Evolutionary conservation across 164 flowering plant genomes (phyloP).

Genomic region (Malania oleifera): DNA sequence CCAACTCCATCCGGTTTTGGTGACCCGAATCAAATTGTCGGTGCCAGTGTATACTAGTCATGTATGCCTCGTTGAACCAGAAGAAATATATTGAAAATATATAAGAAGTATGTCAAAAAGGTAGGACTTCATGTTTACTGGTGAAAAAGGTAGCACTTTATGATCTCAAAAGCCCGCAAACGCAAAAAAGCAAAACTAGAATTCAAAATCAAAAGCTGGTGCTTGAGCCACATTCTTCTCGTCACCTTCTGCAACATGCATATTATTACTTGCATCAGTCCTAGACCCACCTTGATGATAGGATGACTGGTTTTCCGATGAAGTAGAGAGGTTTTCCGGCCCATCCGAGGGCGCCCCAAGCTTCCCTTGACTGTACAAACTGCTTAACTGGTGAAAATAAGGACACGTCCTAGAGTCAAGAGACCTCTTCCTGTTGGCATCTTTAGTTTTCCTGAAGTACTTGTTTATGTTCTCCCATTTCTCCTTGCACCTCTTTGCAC

Average conservation of each 20-base stretch:
- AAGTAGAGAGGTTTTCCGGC: constrained; percentile 10
- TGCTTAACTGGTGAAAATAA: constrained; percentile 64
- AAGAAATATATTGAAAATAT: not conserved
- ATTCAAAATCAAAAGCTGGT: constrained; percentile 30
- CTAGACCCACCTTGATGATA: constrained; percentile 6
- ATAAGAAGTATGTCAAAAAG: not conserved
- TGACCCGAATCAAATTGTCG: constrained; percentile 13
- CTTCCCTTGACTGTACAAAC: constrained; percentile 58
- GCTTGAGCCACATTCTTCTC: constrained; percentile 23
- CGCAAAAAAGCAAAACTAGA: constrained; percentile 14
- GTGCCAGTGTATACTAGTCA: constrained; percentile 19
- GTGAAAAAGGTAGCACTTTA: constrained; percentile 1
- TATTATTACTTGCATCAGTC: constrained; percentile 10
- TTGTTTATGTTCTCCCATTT: constrained; percentile 91
- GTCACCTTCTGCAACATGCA: constrained; percentile 17
- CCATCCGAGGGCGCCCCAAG: constrained; percentile 14
- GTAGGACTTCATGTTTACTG: too few species aligned
- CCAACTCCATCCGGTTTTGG: too few species aligned
- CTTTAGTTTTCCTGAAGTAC: constrained; percentile 81
- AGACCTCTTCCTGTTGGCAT: constrained; percentile 69
- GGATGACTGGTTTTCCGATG: constrained; percentile 17
- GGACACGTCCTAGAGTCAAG: constrained; percentile 76
- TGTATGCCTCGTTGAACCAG: too few species aligned
- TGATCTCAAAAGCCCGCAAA: not conserved
- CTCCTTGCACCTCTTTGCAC: constrained; percentile 86